phyloP scores from a whole-genome alignment of 106 monocot genomes.

The Allium fistulosum region DNA sequence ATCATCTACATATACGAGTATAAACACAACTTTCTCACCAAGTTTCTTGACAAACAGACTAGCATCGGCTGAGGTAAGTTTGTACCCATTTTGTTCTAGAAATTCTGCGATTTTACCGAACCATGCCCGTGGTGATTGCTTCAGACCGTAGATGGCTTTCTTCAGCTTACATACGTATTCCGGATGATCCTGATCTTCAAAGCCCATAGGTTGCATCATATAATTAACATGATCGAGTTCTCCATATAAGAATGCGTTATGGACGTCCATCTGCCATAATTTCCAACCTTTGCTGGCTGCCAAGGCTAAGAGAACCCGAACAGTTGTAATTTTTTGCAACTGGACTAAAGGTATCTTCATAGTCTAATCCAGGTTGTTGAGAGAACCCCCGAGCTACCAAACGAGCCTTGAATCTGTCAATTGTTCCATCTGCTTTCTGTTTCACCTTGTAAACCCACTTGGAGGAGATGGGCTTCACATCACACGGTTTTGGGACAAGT shows the following conservation, averaged over 20 bases:
- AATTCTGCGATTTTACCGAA: slow-evolving; percentile 13
- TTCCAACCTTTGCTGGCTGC: background rate
- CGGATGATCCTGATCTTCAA: no score
- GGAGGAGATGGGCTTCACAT: slow-evolving; percentile 14
- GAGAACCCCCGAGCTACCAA: slow-evolving; percentile 20
- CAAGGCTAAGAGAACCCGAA: background rate
- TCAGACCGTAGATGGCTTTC: slow-evolving; percentile 8
- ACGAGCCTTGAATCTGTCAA: slow-evolving; percentile 14
- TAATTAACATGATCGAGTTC: no score
- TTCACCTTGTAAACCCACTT: slow-evolving; percentile 15
- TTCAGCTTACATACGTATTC: no score
- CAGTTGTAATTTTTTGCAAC: background rate
- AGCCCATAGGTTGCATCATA: no score
- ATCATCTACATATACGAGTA: slow-evolving; percentile 1
- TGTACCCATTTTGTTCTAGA: slow-evolving; percentile 4
- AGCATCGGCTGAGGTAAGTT: background rate
- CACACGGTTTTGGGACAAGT: no score
- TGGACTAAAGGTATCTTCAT: slow-evolving; percentile 25
- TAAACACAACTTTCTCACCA: background rate
- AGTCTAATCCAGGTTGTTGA: slow-evolving; percentile 13
- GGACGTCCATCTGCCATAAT: slow-evolving; percentile 3
- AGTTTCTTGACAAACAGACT: slow-evolving; percentile 4
- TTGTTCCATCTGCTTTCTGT: slow-evolving; percentile 4
- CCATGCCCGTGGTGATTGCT: no score
- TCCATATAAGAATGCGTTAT: slow-evolving; percentile 12